Percentiles rank a stretch among this genome's conserved stretches.
Conservation (phyloP, 1,284 basidiomycete genomes). For the Sphaerobolus stellatus region DNA sequence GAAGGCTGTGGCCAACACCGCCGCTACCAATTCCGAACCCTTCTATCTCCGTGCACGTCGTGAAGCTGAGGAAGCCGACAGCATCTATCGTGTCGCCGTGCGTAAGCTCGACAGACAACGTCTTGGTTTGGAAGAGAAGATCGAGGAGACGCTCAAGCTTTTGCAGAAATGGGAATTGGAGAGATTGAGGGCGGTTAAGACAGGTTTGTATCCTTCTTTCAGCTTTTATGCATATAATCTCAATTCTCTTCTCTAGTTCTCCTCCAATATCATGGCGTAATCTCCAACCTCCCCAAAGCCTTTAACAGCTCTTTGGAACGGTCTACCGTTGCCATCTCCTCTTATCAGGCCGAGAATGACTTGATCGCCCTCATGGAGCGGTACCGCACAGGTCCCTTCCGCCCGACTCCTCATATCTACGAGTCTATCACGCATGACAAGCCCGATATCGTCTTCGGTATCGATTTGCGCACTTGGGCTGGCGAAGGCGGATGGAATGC, state of each 20-base stretch:
- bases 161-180: constrained; percentile 86
- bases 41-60: constrained; percentile 65
- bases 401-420: constrained; percentile 79
- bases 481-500: constrained; percentile 65
- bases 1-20: constrained; percentile 55
- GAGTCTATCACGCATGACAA: constrained; percentile 80
- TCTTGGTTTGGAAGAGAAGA: constrained; percentile 77
- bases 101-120: constrained; percentile 78
- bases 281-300: constrained; percentile 67
- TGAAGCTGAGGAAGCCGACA: constrained; percentile 79
- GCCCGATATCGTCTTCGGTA: constrained; percentile 83
- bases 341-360: constrained; percentile 85
- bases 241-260: constrained; percentile 46
- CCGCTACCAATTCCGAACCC: constrained; percentile 55
- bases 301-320: constrained; percentile 65
- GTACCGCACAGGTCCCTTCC: constrained; percentile 87
- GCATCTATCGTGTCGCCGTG: constrained; percentile 71
- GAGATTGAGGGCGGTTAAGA: constrained; percentile 78
- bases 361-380: constrained; percentile 81
- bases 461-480: constrained; percentile 85
- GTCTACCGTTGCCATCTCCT: constrained; percentile 71
- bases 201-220: constrained; percentile 45
- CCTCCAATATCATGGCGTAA: constrained; percentile 78
- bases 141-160: constrained; percentile 77
- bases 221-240: constrained; percentile 4